Base-by-base conservation (phyloP, 495 filamentous ascomycete species). In the Neurospora sp. region DNA sequence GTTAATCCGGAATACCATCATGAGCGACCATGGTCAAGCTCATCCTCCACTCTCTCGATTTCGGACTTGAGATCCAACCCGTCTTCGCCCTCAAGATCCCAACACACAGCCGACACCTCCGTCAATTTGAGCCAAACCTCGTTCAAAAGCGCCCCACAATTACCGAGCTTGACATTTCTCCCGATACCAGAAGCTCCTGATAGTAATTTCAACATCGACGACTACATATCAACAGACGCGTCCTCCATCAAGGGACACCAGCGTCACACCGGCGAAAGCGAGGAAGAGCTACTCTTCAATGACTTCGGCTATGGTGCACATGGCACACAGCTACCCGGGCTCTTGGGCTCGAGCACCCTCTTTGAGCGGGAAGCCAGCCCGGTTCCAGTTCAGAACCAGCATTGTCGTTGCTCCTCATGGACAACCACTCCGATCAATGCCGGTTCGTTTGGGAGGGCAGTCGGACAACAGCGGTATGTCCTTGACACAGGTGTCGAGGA, bases 211-310 rank as follows among this genome's bases (percentile, higher is more conserved):
- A 80, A 80, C 75, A 80, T 83, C 1, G 82, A 85, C 62, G 83
- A 83, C 75, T 81, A 82, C 75, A 37, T 83, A 24, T 83, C 81
- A 2, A 78, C 79, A 0, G 81, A 83, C 71, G 79, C 76, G 28
- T 83, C 84, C 37, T 85, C 82, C 2, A 77, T 81, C 54, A 73
- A 71, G 13, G 71, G 75, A 1, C 71, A 77, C n/a, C 69, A 43
- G 3, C 81, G 78, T n/a, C 75, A 76, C 9, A 74, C 72, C 0
- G 78, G 77, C 40, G 82, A 84, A 40, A 82, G 81, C 70, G 85
- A 85, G 74, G 82, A 83, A 62, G 81, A 82, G 6, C 77, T 87
- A 15, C 77, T 87, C 19, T 85, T 85, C 62, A 78, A 78, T 28
- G 82, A 83, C 28, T 40, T 43, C 7, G 83, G 80, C 11, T 85